Conservation (phyloP, 345 rosid species). For the Luvunga scandens region DNA sequence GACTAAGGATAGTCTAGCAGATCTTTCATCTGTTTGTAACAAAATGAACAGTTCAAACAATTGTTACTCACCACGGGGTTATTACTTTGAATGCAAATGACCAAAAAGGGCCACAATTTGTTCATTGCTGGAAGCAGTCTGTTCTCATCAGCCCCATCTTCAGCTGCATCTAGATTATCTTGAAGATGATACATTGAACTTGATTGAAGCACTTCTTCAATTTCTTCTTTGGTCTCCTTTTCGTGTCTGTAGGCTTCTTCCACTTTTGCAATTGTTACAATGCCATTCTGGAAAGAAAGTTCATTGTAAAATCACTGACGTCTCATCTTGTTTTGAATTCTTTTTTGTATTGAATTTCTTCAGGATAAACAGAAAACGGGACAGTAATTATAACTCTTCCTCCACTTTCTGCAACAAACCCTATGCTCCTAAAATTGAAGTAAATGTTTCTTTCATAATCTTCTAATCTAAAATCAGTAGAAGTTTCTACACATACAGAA, state of each 20-base stretch:
- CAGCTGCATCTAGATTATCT: constrained; percentile 53
- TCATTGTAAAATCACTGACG: neutral
- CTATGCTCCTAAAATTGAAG: neutral
- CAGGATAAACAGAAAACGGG: neutral
- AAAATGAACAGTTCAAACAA: neutral
- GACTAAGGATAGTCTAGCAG: neutral
- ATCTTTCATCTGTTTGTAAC: neutral
- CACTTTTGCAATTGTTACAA: constrained; percentile 62
- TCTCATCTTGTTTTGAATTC: neutral
- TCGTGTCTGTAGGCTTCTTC: constrained; percentile 79
- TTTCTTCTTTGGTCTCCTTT: constrained; percentile 58
- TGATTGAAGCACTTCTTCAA: constrained; percentile 57
- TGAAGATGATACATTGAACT: constrained; percentile 63
- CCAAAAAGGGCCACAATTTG: constrained; percentile 84
- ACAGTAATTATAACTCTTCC: neutral
- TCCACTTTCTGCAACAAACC: neutral
- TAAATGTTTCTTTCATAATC: neutral
- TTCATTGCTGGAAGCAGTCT: constrained; percentile 90
- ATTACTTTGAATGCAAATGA: constrained; percentile 60
- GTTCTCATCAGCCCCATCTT: constrained; percentile 72
- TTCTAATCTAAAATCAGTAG: neutral
- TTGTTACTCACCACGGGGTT: constrained; percentile 53
- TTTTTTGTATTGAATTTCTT: neutral
- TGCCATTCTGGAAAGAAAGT: constrained; percentile 52
- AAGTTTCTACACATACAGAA: neutral